phyloP scores from a whole-genome alignment of 2,329 filamentous ascomycete species.

The Xylariaceae sp. region DNA sequence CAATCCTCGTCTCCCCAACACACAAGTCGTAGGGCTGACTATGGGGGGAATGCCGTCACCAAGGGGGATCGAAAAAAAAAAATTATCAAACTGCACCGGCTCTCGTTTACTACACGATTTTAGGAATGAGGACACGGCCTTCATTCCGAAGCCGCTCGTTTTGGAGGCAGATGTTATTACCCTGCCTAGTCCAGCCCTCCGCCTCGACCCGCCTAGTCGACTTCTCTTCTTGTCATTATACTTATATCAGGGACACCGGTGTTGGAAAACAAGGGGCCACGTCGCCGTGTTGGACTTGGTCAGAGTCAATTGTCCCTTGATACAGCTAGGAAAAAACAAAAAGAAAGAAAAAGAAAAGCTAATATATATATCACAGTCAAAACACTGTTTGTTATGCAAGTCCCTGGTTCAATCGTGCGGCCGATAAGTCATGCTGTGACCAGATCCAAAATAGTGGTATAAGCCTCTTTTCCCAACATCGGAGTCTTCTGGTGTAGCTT shows the following conservation, averaged over 20 bases:
- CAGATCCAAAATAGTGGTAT: too few relatives aligned
- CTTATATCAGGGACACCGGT: slow-evolving; percentile 27
- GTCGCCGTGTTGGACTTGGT: slow-evolving; percentile 30
- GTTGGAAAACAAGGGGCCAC: slow-evolving; percentile 30
- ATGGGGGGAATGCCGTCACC: not conserved
- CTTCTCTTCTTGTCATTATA: slow-evolving; percentile 28
- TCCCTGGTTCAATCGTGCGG: too few relatives aligned
- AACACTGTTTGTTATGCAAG: too few relatives aligned
- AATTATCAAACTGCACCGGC: slow-evolving; percentile 2
- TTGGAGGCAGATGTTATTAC: slow-evolving; percentile 4
- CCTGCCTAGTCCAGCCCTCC: slow-evolving; percentile 20
- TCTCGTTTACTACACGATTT: slow-evolving; percentile 1
- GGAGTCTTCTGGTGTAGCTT: too few relatives aligned
- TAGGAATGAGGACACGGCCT: not conserved
- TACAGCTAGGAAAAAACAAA: not conserved
- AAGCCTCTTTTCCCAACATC: too few relatives aligned
- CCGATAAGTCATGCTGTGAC: too few relatives aligned
- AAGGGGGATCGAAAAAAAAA: not conserved
- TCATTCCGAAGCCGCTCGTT: slow-evolving; percentile 4
- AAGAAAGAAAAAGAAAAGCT: not conserved
- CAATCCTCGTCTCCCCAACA: too few relatives aligned
- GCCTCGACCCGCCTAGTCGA: slow-evolving; percentile 15
- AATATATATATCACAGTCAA: too few relatives aligned
- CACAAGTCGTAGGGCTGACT: too few relatives aligned
- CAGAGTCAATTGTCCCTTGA: slow-evolving; percentile 14